Base-by-base conservation (phyloP, 202 grass and related monocot genomes). In the Dendrocalamus latiflorus region DNA sequence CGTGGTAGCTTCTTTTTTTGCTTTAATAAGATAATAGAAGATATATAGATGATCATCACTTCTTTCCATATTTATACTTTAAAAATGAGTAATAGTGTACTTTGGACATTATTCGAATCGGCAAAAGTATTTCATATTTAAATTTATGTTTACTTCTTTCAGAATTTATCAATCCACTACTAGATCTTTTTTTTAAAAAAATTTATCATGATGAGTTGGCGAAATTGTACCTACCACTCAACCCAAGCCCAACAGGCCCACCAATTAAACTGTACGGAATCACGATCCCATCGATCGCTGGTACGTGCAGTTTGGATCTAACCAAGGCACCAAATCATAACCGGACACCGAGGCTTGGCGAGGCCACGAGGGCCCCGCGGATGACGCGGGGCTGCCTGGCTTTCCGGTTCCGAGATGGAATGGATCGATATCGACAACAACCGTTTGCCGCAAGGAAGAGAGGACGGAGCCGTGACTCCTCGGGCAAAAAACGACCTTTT, bases 391-490 rank as follows among this genome's bases (percentile, higher is more conserved):
- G 4, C 21, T 58, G 10, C 55, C 55, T 6, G 21, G 55, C 55
- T 25, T 12, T 5, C 10, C 21, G 55, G 21, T 25, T 58, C 55
- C 21, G 10, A 58, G 55, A 13, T 2, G 21, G 10, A 58, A 58
- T 13, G 55, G 10, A 58, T 51, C 6, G 49, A 51, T 1, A 25
- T 12, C 4, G 55, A 4, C 12, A 13, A 12, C 24, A 58, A 58
- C 4, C 22, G 56, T 5, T 56, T 26, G 50, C 88, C 73, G 59
- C 74, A 90, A 90, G 88, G 79, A 83, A 86, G 83, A 83, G 88
- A 78, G 50, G 33, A 68, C 79, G 78, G 88, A 86, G 88, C 83
- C 83, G 83, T 90, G 78, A 90, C 88, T 86, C 88, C 88, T 73
- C 26, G 79, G 83, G 59, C 83, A 82, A 86, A 76, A 72, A 77